Evolutionary conservation across 805 yeast species (phyloP).

Genomic region (Yamadazyma sp.): DNA sequence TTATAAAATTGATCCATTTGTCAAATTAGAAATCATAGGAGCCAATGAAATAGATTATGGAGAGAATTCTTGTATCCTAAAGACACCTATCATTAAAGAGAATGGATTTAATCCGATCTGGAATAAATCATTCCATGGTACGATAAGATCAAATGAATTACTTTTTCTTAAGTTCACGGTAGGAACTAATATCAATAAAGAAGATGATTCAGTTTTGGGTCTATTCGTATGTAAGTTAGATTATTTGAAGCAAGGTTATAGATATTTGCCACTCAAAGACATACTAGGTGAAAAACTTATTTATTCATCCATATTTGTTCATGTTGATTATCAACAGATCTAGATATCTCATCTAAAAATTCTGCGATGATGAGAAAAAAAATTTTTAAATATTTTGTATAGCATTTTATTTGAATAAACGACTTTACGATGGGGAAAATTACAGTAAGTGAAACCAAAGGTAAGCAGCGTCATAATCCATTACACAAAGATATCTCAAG

Average conservation of each 20-base stretch:
- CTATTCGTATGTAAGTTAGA: constrained; percentile 56
- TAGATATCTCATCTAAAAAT: constrained; percentile 4
- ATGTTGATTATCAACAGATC: background rate
- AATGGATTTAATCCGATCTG: constrained; percentile 91
- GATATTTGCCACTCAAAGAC: constrained; percentile 78
- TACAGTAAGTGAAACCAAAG: constrained; percentile 46
- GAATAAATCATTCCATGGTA: constrained; percentile 54
- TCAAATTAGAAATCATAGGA: constrained; percentile 60
- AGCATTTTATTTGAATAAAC: no score
- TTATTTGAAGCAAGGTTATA: constrained; percentile 72
- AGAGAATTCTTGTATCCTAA: constrained; percentile 13
- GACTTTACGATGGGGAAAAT: constrained; percentile 60
- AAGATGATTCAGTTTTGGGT: constrained; percentile 44
- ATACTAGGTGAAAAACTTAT: constrained; percentile 71
- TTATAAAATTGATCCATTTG: constrained; percentile 55
- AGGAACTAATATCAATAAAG: constrained; percentile 31
- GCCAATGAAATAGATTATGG: constrained; percentile 25
- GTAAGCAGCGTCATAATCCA: constrained; percentile 76
- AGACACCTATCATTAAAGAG: constrained; percentile 38
- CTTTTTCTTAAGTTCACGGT: constrained; percentile 57
- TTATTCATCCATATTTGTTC: constrained; percentile 48
- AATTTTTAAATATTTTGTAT: no score
- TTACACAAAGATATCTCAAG: constrained; percentile 74
- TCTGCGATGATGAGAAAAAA: constrained; percentile 7
- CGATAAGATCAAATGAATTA: constrained; percentile 40